Conservation (phyloP, 192 early-diverging fungal genomes). For the Coemansia sp. region DNA sequence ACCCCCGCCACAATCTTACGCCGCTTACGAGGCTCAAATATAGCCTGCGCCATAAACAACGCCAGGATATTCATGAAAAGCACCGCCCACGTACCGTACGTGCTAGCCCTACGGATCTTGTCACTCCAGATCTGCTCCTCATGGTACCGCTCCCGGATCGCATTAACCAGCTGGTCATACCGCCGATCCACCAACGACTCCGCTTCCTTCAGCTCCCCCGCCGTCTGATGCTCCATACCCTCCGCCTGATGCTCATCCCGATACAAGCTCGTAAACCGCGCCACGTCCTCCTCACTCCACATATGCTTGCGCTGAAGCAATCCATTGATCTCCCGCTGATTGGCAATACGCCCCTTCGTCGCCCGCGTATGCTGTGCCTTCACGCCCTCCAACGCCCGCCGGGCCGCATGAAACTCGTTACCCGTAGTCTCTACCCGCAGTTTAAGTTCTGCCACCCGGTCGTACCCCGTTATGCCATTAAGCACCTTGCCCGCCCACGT, state of each 20-base stretch:
- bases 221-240: constrained; percentile 41
- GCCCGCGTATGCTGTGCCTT: constrained; percentile 57
- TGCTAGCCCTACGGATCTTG: constrained; percentile 71
- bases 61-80: constrained; percentile 60
- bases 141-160: constrained; percentile 74
- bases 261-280: constrained; percentile 69
- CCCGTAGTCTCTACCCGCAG: constrained; percentile 52
- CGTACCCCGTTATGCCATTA: constrained; percentile 70
- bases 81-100: constrained; percentile 72
- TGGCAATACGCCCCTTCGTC: constrained; percentile 51
- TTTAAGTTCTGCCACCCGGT: constrained; percentile 61
- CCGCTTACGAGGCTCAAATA: constrained; percentile 68
- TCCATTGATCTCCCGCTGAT: constrained; percentile 72
- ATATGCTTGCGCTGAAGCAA: constrained; percentile 70
- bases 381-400: constrained; percentile 38
- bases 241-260: constrained; percentile 64
- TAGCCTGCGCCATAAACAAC: constrained; percentile 62
- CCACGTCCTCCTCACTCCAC: constrained; percentile 70
- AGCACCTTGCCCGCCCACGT: constrained; percentile 45
- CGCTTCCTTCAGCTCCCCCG: constrained; percentile 45
- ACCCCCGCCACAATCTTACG: constrained; percentile 61
- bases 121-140: constrained; percentile 84
- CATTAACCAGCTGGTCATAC: constrained; percentile 56
- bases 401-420: constrained; percentile 43
- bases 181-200: constrained; percentile 61